These are phyloP conservation scores for Talaromyces islandicus DNA, from an alignment of 2,329 filamentous ascomycete species.

Conservation along the genomic window DNA sequence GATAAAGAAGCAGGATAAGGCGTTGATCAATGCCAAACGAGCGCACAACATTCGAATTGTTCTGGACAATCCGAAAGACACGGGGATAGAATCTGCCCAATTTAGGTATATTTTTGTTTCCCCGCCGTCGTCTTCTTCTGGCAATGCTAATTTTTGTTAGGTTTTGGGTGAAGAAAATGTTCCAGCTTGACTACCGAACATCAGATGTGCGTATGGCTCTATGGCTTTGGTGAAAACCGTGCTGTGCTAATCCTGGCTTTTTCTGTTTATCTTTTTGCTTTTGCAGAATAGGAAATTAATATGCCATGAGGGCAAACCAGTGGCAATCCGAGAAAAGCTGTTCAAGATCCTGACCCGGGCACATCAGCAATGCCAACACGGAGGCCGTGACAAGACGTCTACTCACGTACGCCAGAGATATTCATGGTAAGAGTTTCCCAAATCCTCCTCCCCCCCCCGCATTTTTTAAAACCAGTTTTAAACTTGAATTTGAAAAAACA, in stretches of 20 bases:
- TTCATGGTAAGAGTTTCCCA: conserved; percentile 38
- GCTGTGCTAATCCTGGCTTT: background rate
- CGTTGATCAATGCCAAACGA: conserved; percentile 43
- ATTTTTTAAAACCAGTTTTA: background rate
- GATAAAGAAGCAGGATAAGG: conserved; percentile 48
- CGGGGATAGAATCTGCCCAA: conserved; percentile 45
- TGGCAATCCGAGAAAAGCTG: conserved; percentile 46
- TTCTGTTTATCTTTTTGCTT: too few species aligned
- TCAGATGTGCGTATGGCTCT: background rate
- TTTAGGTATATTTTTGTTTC: conserved; percentile 35
- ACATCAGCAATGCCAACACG: conserved; percentile 46
- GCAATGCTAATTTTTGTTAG: conserved; percentile 20
- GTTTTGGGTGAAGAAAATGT: conserved; percentile 52
- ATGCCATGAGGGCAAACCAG: conserved; percentile 47
- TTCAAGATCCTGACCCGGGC: conserved; percentile 47
- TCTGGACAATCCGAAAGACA: conserved; percentile 45
- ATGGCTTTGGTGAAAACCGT: background rate
- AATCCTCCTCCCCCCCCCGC: too few species aligned
- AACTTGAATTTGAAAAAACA: background rate
- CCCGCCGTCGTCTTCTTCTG: too few species aligned
- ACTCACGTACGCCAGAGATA: conserved; percentile 45
- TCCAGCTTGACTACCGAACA: conserved; percentile 35
- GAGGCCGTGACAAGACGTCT: conserved; percentile 49
- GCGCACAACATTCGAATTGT: conserved; percentile 44
- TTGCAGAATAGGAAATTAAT: conserved; percentile 37